Base-by-base conservation (phyloP, 768 basidiomycete genomes). In the Leccinum uliginosum region DNA sequence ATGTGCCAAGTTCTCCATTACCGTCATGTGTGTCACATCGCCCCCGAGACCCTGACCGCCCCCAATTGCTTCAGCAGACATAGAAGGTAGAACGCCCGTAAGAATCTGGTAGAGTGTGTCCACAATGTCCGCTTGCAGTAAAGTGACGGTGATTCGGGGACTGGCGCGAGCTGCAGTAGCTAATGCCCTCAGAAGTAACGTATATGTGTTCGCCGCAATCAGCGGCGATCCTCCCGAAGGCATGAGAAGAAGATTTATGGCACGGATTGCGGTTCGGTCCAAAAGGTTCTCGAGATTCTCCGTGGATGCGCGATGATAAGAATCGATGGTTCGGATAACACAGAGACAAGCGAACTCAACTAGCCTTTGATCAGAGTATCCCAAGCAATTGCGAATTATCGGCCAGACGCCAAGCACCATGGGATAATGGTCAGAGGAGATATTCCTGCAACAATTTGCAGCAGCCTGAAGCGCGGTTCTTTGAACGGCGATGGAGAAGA, bases 401-500 rank as follows among this genome's bases (percentile, higher is more conserved):
- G 95, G 87, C 88, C 89, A 91, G 40, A 93, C 90, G 47, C 89
- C 89, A 40, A 81, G 83, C 66, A 98, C 87, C 85, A 93, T 93
- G 32, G 83, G 70, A 73, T 94, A 95, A 67, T 92, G 86, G 57
- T 98, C 97, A 26, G 89, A 71, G 3, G 92, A 87, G 51, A 97
- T 84, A 69, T 93, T 93, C 50, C 93, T 85, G 74, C 97, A 98
- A 65, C 97, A 98, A 65, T 98, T 98, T 32, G 96, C 88, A 2
- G 95, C 95, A 17, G 97, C 95, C 65, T 97, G 94, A 24, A 99
- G 77, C 23, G 97, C 97, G 1, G 94, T 98, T 50, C 97, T 83
- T 70, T 99, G 97, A 12, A 98, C 95, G 29, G 94, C 91, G 65
- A 95, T 98, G 15, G 93, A 94, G 76, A 98, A 98, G 76, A 99